Percentiles rank a stretch among this genome's conserved stretches.
Evolutionary conservation across 352 stramenopile species (phyloP).

Genomic region (Plasmopara halstedii): DNA sequence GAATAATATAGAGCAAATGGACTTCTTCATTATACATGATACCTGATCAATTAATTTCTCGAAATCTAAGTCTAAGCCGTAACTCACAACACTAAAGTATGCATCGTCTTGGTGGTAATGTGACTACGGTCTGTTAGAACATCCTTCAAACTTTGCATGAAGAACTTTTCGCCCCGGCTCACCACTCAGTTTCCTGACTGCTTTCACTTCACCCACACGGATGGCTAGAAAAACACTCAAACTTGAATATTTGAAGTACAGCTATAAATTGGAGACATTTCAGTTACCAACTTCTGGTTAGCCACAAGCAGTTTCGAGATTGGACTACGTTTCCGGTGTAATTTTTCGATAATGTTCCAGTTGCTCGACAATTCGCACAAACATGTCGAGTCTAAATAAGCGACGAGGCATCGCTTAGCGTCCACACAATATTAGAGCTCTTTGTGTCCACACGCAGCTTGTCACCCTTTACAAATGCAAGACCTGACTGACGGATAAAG

Average conservation of each 20-base stretch:
- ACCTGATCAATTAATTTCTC: too few species aligned
- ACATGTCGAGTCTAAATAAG: conserved; percentile 70
- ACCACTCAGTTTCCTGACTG: too few species aligned
- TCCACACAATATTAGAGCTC: conserved; percentile 76
- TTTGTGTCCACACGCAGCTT: conserved; percentile 72
- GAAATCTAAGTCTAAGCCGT: too few species aligned
- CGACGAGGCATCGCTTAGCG: conserved; percentile 69
- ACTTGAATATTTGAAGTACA: background rate
- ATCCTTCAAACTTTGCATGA: too few species aligned
- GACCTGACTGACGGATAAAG: conserved; percentile 70
- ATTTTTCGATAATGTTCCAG: conserved; percentile 2
- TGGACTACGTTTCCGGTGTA: background rate
- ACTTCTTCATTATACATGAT: background rate
- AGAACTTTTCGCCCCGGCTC: too few species aligned
- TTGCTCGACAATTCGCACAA: too few species aligned
- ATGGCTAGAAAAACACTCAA: background rate
- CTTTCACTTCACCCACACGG: too few species aligned
- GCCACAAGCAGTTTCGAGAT: background rate
- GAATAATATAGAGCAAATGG: background rate
- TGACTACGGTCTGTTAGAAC: too few species aligned
- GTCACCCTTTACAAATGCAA: conserved; percentile 58
- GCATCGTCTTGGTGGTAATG: too few species aligned
- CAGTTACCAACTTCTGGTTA: conserved; percentile 12
- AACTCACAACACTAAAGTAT: too few species aligned
- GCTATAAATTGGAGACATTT: conserved; percentile 1